Evolutionary conservation across 148 eudicot genomes (phyloP), one percentile per base, ranked within the genome.

Genomic region (Cornus controversa): DNA sequence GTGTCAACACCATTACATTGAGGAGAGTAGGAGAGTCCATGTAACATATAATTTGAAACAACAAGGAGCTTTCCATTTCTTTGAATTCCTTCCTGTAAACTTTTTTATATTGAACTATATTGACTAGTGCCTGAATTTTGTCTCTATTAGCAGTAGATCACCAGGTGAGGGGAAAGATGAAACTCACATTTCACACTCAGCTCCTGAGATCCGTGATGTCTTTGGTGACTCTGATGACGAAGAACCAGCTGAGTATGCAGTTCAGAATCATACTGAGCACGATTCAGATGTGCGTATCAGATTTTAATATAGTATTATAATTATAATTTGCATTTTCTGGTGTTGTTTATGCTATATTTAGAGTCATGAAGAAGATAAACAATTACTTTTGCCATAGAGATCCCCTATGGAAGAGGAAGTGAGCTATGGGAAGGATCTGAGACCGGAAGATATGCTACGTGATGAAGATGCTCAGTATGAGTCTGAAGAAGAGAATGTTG

Each of bases 201-300:
- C 91, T 78, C 90, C 97, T 77, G 99, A 92, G 83, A 89, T 96
- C 64, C 95, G 91, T 86, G 97, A 93, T 76, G 99, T 96, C 62
- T 96, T 96, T 91, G 99, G 99, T 71, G 99, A 96, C 73, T 93
- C 99, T 34, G 99, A 96, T 80, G 99, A 96, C n/a, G 99, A 95
- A 78, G 97, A 90, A 84, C 93, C 85, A 72, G 89, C 89, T 36
- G 91, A 87, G 54, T 90, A 90, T 79, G 89, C 81, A 71, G 91
- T 76, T 79, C 92, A 84, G 78, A 85, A 87, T 91, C 85, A 89
- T 73, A 82, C 85, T 67, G 95, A 85, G 82, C 88, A 87, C 27
- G 94, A 94, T 80, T 85, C 83, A 81, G 91, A 85, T 81, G 90
- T 86, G 73, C 23, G 87, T 84, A 37, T 71, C 9, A 34, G 53